Conservation (phyloP, 2,329 filamentous ascomycete genomes). For the Fusarium buxicola region DNA sequence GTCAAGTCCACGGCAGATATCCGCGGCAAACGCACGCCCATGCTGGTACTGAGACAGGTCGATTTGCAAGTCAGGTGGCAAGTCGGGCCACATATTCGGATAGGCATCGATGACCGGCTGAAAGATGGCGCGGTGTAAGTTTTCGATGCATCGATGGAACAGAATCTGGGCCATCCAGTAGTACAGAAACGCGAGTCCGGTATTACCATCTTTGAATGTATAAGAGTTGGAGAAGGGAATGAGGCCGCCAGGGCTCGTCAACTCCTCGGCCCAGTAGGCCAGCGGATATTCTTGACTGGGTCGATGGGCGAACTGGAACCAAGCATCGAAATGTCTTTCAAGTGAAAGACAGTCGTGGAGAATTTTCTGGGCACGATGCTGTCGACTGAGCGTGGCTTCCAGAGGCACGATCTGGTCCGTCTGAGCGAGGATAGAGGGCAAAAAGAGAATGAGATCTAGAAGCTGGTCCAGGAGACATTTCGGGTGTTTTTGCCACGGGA, state of each 20-base stretch:
- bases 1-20: constrained; percentile 64
- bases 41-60: constrained; percentile 58
- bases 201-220: constrained; percentile 57
- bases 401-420: constrained; percentile 57
- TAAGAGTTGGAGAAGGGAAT: constrained; percentile 60
- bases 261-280: constrained; percentile 56
- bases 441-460: constrained; percentile 61
- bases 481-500: constrained; percentile 64
- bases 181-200: constrained; percentile 62
- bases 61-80: constrained; percentile 54
- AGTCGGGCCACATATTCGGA: constrained; percentile 53
- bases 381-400: constrained; percentile 56
- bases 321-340: constrained; percentile 61
- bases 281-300: constrained; percentile 46
- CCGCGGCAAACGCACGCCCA: constrained; percentile 58
- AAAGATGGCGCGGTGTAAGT: constrained; percentile 58
- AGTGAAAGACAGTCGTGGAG: constrained; percentile 60
- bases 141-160: constrained; percentile 61
- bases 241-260: constrained; percentile 44
- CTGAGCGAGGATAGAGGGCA: constrained; percentile 61
- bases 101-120: constrained; percentile 57
- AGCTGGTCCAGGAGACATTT: constrained; percentile 64
- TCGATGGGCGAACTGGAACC: constrained; percentile 54
- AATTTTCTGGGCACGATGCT: constrained; percentile 60
- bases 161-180: constrained; percentile 65